Base-by-base conservation (phyloP, 2,329 filamentous ascomycete species). In the Botrytis paeoniae region DNA sequence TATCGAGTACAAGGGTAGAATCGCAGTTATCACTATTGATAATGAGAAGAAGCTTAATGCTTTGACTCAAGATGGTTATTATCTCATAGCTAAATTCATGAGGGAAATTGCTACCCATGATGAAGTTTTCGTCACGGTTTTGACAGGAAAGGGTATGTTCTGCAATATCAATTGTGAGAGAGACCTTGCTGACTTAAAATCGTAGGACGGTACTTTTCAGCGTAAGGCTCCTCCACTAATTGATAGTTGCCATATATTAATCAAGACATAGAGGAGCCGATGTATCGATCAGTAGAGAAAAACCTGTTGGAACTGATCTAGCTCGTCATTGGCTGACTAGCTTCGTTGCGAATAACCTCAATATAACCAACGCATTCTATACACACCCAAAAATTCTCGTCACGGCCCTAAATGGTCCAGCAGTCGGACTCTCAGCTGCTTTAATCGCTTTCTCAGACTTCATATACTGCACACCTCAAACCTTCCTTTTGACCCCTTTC, bases 331-430 rank as follows among this genome's bases (percentile, higher is more conserved):
- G 89, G 84, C 88, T 97, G 51, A 86, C 87, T 69, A 85, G 81
- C 80, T 97, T 98, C 83, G 92, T 93, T 18, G 86, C 91, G 77
- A 92, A 92, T 86, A 98, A 98, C 86, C 88, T 98, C 73, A 93
- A 97, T 86, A 88, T 93, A 79, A 96, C 95, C 3, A 91, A 93
- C 78, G 91, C 94, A 78, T 97, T 98, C 85, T 95, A 96, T 85
- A 91, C 90, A 22, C 96, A 98, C 84, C 93, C 94, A 78, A 98
- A 98, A 85, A 92, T 98, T 83, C 92, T 98, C 37, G 88, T 98
- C 74, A 91, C 91, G 0, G 96, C 93, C 0, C 90, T 98, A 77
- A 98, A 98, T 84, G 96, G 95, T 4, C 96, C 96, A 9, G 94
- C 91, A 18, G 87, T 99, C 70, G 96, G 96, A 9, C 90, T 98